Base-by-base conservation (phyloP, 495 filamentous ascomycete genomes). In the Friedmanniomyces endolithicus region DNA sequence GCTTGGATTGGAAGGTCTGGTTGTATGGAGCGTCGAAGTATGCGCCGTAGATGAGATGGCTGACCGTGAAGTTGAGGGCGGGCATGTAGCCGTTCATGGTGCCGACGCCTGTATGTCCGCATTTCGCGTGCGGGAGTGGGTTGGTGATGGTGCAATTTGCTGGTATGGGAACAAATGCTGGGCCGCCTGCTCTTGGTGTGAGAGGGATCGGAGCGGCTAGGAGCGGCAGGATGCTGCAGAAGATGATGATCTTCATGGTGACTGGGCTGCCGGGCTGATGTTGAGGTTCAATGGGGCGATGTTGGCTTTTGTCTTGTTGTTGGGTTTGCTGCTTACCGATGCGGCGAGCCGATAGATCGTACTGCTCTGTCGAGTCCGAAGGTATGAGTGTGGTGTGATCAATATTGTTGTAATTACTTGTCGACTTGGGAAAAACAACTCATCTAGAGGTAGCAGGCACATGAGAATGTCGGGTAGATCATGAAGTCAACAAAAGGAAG, bases 141-240 rank as follows among this genome's bases (percentile, higher is more conserved):
- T 56, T 55, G 16, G 48, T 60, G 35, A 67, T 31, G 39, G 60
- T 62, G 57, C 66, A 68, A 22, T 56, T 62, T 1, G 62, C 24
- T 11, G 66, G 66, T 20, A 68, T 65, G 0, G 66, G 62, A 14
- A 29, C 50, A 11, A 46, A 22, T 16, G 31, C 49, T 2, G 66
- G 66, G 11, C 53, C 64, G 48, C 64, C 66, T 6, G 65, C 65
- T 1, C 65, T 56, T 24, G 50, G 35, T 12, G 35, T 11, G 22
- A 65, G 34, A 22, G 44, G 45, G 12, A 44, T n/a, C 24, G 44
- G 35, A 17, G 57, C 49, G 7, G 59, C 51, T 27, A 63, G 48
- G 19, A 60, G 46, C 17, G 52, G 24, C 45, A 50, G 47, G 41
- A 67, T 45, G 43, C 48, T 24, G 25, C 58, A 44, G 50, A 60